Evolutionary conservation across 441 rosid genomes (phyloP).

Genomic region (Omphalea diandra): DNA sequence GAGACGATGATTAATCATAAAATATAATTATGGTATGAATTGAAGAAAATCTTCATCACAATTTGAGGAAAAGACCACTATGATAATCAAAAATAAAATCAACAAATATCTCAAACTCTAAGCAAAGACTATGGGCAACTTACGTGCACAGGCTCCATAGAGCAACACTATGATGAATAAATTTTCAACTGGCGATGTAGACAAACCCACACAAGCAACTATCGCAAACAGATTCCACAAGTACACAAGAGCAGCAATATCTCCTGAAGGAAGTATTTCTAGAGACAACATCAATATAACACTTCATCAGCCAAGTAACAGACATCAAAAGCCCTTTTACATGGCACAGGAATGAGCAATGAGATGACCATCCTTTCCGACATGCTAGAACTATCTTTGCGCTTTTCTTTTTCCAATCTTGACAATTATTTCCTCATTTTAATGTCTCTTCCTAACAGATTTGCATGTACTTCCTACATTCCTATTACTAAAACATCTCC

Average conservation of each 20-base stretch:
- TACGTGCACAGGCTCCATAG: slow-evolving; percentile 80
- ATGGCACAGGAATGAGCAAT: background rate
- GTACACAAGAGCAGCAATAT: slow-evolving; percentile 84
- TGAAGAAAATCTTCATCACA: background rate
- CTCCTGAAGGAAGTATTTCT: slow-evolving; percentile 65
- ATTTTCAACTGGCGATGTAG: slow-evolving; percentile 87
- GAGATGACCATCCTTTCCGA: background rate
- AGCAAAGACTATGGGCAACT: slow-evolving; percentile 30
- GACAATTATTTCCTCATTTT: background rate
- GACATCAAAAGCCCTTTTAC: background rate
- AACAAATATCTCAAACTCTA: background rate
- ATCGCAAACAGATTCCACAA: slow-evolving; percentile 93
- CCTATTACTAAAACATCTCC: background rate
- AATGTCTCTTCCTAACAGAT: background rate
- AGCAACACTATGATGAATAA: slow-evolving; percentile 59
- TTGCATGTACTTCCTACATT: background rate
- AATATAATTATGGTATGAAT: background rate
- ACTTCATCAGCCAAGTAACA: background rate
- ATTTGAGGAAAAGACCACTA: background rate
- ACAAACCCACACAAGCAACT: slow-evolving; percentile 79
- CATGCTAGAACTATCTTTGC: background rate
- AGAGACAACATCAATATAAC: slow-evolving; percentile 22
- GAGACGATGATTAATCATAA: background rate
- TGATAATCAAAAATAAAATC: background rate
- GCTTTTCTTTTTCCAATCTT: background rate